These are phyloP conservation scores for Centella asiatica DNA, from an alignment of 129 eudicot genomes.

Conservation along the genomic window DNA sequence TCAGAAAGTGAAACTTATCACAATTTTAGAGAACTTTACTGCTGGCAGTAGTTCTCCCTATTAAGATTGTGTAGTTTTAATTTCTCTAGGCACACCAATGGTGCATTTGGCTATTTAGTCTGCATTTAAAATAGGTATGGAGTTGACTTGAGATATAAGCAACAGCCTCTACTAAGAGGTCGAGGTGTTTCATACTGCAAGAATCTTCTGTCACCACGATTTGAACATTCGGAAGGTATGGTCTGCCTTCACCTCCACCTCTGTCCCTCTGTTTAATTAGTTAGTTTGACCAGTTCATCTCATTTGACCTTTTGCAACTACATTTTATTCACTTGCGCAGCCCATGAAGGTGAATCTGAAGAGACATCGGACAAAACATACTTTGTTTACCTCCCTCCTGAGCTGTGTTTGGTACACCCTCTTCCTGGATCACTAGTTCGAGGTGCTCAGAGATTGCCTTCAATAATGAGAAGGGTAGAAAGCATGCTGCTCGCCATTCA, in stretches of 20 bases:
- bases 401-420: constrained; percentile 91
- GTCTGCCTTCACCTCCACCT: background rate
- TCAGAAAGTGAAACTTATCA: constrained; percentile 16
- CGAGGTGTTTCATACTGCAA: constrained; percentile 99
- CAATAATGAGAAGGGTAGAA: constrained; percentile 95
- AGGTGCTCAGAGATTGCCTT: constrained; percentile 95
- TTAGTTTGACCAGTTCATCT: background rate
- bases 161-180: constrained; percentile 83
- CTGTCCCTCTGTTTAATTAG: background rate
- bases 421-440: constrained; percentile 86
- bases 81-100: constrained; percentile 22
- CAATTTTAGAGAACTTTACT: constrained; percentile 3
- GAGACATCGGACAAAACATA: constrained; percentile 84
- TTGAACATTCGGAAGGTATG: constrained; percentile 86
- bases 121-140: constrained; percentile 63
- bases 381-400: constrained; percentile 95
- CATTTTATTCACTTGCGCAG: constrained; percentile 23
- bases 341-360: constrained; percentile 65
- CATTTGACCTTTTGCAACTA: constrained; percentile 5
- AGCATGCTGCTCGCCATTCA: constrained; percentile 96
- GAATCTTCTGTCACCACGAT: constrained; percentile 94
- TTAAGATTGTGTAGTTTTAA: constrained; percentile 17
- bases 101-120: constrained; percentile 33
- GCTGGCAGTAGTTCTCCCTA: constrained; percentile 12
- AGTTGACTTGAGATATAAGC: constrained; percentile 74